Evolutionary conservation across 768 basidiomycete genomes (phyloP).

Genomic region (Suillus clintonianus): DNA sequence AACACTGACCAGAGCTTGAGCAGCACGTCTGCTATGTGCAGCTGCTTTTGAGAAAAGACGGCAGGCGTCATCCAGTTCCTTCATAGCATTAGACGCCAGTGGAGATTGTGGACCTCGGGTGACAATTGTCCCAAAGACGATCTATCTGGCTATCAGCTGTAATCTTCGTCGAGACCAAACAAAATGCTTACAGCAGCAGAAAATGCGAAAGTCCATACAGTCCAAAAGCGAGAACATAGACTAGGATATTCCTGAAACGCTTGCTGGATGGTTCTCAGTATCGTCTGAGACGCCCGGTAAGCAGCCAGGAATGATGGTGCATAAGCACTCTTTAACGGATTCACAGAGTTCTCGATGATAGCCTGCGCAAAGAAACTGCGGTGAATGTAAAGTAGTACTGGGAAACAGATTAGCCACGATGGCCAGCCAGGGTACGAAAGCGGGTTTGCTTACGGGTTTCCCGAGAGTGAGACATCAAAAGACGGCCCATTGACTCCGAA

Average conservation of each 20-base stretch:
- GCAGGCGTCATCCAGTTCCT: conserved; percentile 68
- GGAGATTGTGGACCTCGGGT: conserved; percentile 71
- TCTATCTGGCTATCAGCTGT: conserved; percentile 38
- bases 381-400: conserved; percentile 65
- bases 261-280: conserved; percentile 51
- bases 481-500: conserved; percentile 39
- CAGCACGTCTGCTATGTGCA: conserved; percentile 57
- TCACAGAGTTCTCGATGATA: conserved; percentile 63
- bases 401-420: neutral
- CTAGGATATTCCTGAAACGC: conserved; percentile 50
- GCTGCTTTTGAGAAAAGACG: conserved; percentile 67
- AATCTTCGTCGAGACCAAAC: neutral
- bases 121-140: conserved; percentile 79
- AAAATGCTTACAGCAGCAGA: conserved; percentile 46
- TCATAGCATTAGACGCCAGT: conserved; percentile 65
- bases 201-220: conserved; percentile 63
- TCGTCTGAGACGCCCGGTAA: conserved; percentile 57
- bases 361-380: conserved; percentile 73
- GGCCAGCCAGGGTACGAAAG: neutral
- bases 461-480: conserved; percentile 36
- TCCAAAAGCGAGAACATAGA: conserved; percentile 58
- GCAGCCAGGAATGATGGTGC: conserved; percentile 66
- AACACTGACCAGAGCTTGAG: conserved; percentile 60
- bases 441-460: conserved; percentile 36
- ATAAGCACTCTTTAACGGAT: conserved; percentile 67